Evolutionary conservation across 139 green algal genomes (phyloP).

Genomic region (Marvania coccoides): DNA sequence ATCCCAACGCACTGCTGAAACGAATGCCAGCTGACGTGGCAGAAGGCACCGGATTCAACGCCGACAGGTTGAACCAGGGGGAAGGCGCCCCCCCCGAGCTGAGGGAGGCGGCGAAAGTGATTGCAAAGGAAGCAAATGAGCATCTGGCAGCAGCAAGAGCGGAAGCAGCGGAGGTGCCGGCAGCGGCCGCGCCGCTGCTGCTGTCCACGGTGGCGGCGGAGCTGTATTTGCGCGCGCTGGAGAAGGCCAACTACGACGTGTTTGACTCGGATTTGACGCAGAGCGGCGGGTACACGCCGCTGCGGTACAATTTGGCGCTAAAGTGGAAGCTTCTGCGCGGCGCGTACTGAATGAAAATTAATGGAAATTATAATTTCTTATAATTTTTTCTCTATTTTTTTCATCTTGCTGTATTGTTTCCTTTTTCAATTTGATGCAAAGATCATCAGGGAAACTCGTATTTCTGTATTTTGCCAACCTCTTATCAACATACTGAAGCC

Average conservation of each 20-base stretch:
- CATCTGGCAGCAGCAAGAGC: constrained; percentile 58
- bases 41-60: no score
- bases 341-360: constrained; percentile 13
- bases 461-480: no score
- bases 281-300: constrained; percentile 24
- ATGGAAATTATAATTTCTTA: no score
- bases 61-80: no score
- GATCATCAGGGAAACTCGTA: no score
- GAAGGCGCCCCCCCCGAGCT: constrained; percentile 20
- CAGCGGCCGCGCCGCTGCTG: constrained; percentile 31
- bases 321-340: constrained; percentile 45
- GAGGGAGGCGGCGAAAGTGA: constrained; percentile 17
- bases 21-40: no score
- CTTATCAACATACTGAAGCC: no score
- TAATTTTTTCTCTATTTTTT: no score
- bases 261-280: constrained; percentile 42
- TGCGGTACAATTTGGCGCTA: constrained; percentile 51
- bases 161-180: constrained; percentile 27
- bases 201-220: constrained; percentile 37
- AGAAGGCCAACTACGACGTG: constrained; percentile 50
- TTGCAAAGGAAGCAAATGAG: background rate
- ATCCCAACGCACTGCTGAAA: background rate
- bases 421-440: no score
- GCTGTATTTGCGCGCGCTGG: constrained; percentile 56
- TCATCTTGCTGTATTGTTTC: no score